Percentiles rank a stretch among this genome's conserved stretches.
Evolutionary conservation across 2,329 filamentous ascomycete species (phyloP).

Genomic region (Fusarium zealandicum): DNA sequence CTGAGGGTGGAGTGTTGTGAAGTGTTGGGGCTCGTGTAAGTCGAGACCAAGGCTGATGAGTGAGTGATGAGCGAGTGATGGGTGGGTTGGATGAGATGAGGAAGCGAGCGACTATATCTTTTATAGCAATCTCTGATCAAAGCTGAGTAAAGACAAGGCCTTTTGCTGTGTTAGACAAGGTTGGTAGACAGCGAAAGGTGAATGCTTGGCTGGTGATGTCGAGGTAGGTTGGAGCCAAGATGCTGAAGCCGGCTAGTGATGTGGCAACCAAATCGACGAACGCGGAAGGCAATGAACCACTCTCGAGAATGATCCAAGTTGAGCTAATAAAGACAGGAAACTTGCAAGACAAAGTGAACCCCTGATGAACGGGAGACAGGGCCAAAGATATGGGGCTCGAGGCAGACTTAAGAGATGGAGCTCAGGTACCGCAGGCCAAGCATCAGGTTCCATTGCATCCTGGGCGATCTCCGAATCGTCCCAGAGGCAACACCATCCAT

Average conservation of each 20-base stretch:
- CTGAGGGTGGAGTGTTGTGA: neutral
- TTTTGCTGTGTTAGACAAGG: conserved; percentile 20
- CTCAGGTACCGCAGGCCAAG: conserved; percentile 2
- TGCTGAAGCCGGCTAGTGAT: conserved; percentile 31
- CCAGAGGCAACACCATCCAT: neutral
- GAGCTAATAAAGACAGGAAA: too few species aligned
- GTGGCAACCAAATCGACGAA: conserved; percentile 19
- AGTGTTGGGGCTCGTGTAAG: conserved; percentile 8
- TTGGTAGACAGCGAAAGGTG: neutral
- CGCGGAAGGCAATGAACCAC: conserved; percentile 19
- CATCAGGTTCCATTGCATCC: neutral
- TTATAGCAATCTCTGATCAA: conserved; percentile 18
- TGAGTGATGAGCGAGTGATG: conserved; percentile 1
- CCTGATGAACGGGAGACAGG: neutral
- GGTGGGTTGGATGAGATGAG: neutral
- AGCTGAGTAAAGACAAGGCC: conserved; percentile 10
- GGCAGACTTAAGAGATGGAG: conserved; percentile 26
- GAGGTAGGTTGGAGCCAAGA: conserved; percentile 24
- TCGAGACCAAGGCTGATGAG: neutral
- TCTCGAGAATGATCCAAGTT: conserved; percentile 34
- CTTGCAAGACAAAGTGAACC: too few species aligned
- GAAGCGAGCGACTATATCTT: conserved; percentile 14
- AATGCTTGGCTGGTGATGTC: conserved; percentile 14
- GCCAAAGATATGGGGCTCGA: conserved; percentile 16
- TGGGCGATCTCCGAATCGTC: neutral